A percentile compares a stretch with the other conserved stretches of the same genome.
Evolutionary conservation across 2,329 filamentous ascomycete species (phyloP).

Genomic region (Volutella citrinella): DNA sequence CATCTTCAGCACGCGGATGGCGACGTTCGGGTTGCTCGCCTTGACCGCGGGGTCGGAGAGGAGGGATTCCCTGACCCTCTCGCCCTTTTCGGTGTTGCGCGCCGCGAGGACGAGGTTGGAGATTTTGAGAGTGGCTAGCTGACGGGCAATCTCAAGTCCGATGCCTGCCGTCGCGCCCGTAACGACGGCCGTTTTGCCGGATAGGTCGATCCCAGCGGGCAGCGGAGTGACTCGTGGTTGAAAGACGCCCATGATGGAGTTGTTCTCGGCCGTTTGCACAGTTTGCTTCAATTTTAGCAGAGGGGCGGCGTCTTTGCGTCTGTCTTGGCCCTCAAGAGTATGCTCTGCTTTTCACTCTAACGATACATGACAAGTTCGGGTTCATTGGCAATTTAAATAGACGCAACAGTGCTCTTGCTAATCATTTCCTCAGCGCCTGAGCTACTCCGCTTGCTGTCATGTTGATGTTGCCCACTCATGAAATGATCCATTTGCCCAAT

Average conservation of each 20-base stretch:
- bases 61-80: slow-evolving; percentile 17
- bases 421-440: no score
- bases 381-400: no score
- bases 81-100: slow-evolving; percentile 28
- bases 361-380: no score
- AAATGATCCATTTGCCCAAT: no score
- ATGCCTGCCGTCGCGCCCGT: slow-evolving; percentile 44
- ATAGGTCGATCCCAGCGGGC: slow-evolving; percentile 16
- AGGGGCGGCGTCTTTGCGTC: no score
- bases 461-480: no score
- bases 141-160: slow-evolving; percentile 37
- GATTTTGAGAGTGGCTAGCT: slow-evolving; percentile 33
- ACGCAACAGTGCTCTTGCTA: no score
- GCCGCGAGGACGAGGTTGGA: slow-evolving; percentile 40
- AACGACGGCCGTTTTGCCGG: slow-evolving; percentile 34
- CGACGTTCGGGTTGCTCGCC: slow-evolving; percentile 8
- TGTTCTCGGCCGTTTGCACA: no score
- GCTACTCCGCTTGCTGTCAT: no score
- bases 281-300: no score
- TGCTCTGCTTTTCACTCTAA: no score
- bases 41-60: slow-evolving; percentile 9
- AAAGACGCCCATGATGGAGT: slow-evolving; percentile 12
- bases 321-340: no score
- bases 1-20: slow-evolving; percentile 14
- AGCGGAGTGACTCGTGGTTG: slow-evolving; percentile 13